A percentile compares a stretch with the other conserved stretches of the same genome.
Evolutionary conservation across 2,329 filamentous ascomycete species (phyloP).

Genomic region (Phaeosphaeria sp.): DNA sequence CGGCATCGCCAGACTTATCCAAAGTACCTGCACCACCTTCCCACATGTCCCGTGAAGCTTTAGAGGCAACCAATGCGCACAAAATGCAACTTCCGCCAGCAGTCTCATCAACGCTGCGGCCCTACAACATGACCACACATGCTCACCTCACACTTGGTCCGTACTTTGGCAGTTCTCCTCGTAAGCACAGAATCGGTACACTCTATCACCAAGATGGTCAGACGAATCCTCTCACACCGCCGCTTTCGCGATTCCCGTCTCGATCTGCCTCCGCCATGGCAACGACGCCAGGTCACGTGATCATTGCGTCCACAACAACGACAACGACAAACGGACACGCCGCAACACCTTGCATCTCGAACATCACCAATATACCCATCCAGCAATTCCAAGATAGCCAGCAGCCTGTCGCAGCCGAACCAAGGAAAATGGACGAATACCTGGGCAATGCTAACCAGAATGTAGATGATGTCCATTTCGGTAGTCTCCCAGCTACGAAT

Average conservation of each 20-base stretch:
- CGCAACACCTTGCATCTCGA: neutral
- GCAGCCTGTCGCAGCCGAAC: neutral
- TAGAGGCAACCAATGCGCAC: neutral
- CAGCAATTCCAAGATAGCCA: neutral
- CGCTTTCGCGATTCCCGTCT: constrained; percentile 16
- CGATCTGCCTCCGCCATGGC: constrained; percentile 13
- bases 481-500: neutral
- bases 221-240: neutral
- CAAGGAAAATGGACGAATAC: neutral
- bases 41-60: neutral
- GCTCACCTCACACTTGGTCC: neutral
- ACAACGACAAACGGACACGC: neutral
- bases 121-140: neutral
- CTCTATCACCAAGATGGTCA: neutral
- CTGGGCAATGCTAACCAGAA: neutral
- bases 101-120: neutral
- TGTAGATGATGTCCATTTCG: neutral
- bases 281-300: constrained; percentile 10
- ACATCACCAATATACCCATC: neutral
- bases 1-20: neutral
- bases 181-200: constrained; percentile 1
- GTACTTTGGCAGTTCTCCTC: constrained; percentile 9
- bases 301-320: constrained; percentile 6
- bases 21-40: neutral
- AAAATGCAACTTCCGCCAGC: neutral